Evolutionary conservation across 1,139 yeast genomes (phyloP).

Genomic region (Spencermartinsiella ligniputridi): DNA sequence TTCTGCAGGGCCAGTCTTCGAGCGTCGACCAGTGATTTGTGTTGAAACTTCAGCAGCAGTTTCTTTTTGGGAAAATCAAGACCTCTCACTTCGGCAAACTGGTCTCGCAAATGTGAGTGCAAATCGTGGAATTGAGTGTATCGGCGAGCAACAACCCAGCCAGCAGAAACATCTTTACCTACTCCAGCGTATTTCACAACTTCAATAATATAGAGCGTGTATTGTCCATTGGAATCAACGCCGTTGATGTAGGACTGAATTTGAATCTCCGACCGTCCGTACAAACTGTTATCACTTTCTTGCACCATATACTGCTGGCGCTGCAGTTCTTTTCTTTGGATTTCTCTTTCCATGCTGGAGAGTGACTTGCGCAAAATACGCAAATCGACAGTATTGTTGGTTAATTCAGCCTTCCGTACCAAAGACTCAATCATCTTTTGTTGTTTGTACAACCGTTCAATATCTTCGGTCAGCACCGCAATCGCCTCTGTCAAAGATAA

Average conservation of each 20-base stretch:
- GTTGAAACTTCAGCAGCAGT: conserved; percentile 63
- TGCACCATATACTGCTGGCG: conserved; percentile 79
- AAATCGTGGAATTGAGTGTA: conserved; percentile 77
- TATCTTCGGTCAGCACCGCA: conserved; percentile 48
- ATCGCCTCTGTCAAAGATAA: conserved; percentile 66
- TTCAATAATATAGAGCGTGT: conserved; percentile 68
- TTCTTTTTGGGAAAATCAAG: conserved; percentile 62
- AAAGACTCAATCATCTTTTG: conserved; percentile 60
- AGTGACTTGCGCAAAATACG: conserved; percentile 65
- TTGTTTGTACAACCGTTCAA: conserved; percentile 62
- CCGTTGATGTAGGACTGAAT: conserved; percentile 62
- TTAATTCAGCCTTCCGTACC: conserved; percentile 73
- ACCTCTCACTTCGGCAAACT: conserved; percentile 48
- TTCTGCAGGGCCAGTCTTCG: conserved; percentile 58
- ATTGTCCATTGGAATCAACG: conserved; percentile 48
- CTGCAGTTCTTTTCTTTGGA: conserved; percentile 65
- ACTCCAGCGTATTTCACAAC: conserved; percentile 52
- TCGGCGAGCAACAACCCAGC: conserved; percentile 87
- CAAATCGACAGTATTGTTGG: conserved; percentile 67
- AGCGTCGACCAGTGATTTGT: conserved; percentile 57
- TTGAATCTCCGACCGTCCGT: conserved; percentile 58
- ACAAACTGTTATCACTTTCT: conserved; percentile 75
- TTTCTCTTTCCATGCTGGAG: conserved; percentile 61
- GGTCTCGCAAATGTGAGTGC: conserved; percentile 56
- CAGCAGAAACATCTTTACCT: conserved; percentile 51